Conservation (phyloP, 139 green algal genomes). For the Chlamydomonas incerta region DNA sequence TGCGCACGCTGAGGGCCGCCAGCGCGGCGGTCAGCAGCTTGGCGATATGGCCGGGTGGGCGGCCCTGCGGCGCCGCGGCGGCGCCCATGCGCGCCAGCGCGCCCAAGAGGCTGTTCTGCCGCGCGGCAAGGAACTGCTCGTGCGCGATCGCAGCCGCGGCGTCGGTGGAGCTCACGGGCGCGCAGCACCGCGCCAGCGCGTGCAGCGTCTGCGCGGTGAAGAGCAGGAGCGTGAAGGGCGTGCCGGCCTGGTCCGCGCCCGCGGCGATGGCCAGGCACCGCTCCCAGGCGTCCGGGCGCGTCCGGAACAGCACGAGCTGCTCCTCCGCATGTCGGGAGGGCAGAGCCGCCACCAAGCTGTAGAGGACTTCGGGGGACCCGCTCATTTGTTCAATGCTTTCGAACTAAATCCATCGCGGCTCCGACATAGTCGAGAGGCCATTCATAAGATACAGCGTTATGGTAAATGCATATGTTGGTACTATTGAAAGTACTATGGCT, state of each 20-base stretch:
- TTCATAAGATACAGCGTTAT: too few species aligned
- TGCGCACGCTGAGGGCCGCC: conserved; percentile 6
- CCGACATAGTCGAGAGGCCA: too few species aligned
- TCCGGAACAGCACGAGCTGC: conserved; percentile 5
- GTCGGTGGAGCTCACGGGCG: not conserved
- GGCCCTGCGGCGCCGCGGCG: not conserved
- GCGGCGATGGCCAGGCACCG: not conserved
- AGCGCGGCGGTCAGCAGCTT: not conserved
- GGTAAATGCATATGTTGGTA: too few species aligned
- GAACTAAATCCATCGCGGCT: too few species aligned
- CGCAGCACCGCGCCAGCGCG: not conserved
- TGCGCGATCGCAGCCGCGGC: conserved; percentile 9
- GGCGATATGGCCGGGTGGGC: not conserved
- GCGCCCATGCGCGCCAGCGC: not conserved
- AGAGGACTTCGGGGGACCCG: not conserved
- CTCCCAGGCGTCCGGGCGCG: not conserved
- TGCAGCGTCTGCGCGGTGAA: conserved; percentile 27
- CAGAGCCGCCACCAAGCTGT: not conserved
- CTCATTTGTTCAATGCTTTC: not conserved
- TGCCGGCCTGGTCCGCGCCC: not conserved
- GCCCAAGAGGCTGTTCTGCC: not conserved
- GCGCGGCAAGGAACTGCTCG: not conserved
- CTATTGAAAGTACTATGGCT: too few species aligned
- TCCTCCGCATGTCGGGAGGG: conserved; percentile 6
- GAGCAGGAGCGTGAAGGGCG: not conserved